These are phyloP conservation scores for Fomes fomentarius DNA, from an alignment of 1,284 basidiomycete species.

Conservation along the genomic window DNA sequence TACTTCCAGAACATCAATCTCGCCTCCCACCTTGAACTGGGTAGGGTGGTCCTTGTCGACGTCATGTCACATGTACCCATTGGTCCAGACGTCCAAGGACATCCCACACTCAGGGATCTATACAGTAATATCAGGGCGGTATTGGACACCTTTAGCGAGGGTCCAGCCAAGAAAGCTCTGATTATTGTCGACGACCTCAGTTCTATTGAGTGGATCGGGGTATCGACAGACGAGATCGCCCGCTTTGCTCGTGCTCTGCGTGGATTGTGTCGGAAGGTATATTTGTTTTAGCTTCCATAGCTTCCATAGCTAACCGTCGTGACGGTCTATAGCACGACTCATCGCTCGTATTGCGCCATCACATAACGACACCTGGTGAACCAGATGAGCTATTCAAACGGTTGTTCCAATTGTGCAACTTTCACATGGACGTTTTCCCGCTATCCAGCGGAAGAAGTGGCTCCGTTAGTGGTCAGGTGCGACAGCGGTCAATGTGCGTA, in stretches of 20 bases:
- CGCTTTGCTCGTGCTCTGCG: slow-evolving; percentile 62
- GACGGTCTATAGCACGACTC: slow-evolving; percentile 53
- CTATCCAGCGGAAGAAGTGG: slow-evolving; percentile 74
- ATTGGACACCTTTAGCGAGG: slow-evolving; percentile 14
- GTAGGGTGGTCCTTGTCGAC: slow-evolving; percentile 57
- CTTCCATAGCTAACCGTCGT: too few relatives aligned
- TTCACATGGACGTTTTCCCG: slow-evolving; percentile 70
- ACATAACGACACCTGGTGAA: slow-evolving; percentile 54
- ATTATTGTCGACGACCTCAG: slow-evolving; percentile 71
- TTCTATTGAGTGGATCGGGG: slow-evolving; percentile 69
- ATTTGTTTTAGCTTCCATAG: background rate
- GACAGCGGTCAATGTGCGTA: slow-evolving; percentile 16
- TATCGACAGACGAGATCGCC: slow-evolving; percentile 48
- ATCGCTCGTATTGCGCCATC: slow-evolving; percentile 64
- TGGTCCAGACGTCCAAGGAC: slow-evolving; percentile 21
- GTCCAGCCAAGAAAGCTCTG: slow-evolving; percentile 33
- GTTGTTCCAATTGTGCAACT: slow-evolving; percentile 60
- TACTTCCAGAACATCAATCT: slow-evolving; percentile 56
- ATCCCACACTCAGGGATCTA: slow-evolving; percentile 35
- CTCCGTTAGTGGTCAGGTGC: slow-evolving; percentile 73
- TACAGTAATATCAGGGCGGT: slow-evolving; percentile 36
- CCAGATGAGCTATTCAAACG: slow-evolving; percentile 60
- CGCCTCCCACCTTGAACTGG: slow-evolving; percentile 43
- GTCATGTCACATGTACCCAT: slow-evolving; percentile 32
- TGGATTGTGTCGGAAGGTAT: slow-evolving; percentile 58